These are phyloP conservation scores for Boletus patriciae DNA, from an alignment of 768 basidiomycete genomes.

Conservation along the genomic window DNA sequence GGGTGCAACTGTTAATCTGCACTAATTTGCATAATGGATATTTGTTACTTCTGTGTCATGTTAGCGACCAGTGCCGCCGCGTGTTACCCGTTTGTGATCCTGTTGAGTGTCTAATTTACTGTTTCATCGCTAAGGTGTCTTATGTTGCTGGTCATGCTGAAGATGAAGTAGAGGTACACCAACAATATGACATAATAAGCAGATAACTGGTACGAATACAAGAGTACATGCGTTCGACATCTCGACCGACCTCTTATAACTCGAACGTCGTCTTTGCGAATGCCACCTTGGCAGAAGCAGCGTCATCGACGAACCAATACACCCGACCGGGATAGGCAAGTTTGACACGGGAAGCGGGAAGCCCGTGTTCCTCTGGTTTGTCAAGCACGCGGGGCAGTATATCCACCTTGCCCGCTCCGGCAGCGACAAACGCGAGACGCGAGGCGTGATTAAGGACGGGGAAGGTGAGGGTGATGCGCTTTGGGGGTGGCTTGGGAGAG, in stretches of 20 bases:
- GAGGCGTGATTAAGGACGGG: constrained; percentile 90
- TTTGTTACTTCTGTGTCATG: constrained; percentile 28
- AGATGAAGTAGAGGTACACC: constrained; percentile 11
- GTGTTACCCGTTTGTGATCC: constrained; percentile 34
- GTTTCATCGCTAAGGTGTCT: constrained; percentile 24
- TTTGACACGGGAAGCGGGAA: constrained; percentile 82
- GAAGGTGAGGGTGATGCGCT: constrained; percentile 88
- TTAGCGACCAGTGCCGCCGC: constrained; percentile 25
- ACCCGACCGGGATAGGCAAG: constrained; percentile 80
- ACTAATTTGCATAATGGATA: constrained; percentile 16
- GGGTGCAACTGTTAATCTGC: constrained; percentile 81
- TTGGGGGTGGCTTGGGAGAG: constrained; percentile 90
- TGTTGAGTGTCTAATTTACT: constrained; percentile 38
- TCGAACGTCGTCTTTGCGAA: constrained; percentile 60
- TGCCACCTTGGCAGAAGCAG: constrained; percentile 64
- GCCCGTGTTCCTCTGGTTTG: constrained; percentile 61
- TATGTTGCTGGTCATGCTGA: constrained; percentile 21
- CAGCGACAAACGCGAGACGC: constrained; percentile 85
- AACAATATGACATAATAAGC: constrained; percentile 17
- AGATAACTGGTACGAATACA: constrained; percentile 29
- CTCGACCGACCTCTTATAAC: constrained; percentile 36
- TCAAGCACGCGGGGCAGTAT: constrained; percentile 75
- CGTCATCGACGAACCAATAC: constrained; percentile 94
- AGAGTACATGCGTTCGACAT: constrained; percentile 6
- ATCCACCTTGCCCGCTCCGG: constrained; percentile 81